phyloP scores from a whole-genome alignment of 73 alveolate genomes.

The Stentor roeselii region DNA sequence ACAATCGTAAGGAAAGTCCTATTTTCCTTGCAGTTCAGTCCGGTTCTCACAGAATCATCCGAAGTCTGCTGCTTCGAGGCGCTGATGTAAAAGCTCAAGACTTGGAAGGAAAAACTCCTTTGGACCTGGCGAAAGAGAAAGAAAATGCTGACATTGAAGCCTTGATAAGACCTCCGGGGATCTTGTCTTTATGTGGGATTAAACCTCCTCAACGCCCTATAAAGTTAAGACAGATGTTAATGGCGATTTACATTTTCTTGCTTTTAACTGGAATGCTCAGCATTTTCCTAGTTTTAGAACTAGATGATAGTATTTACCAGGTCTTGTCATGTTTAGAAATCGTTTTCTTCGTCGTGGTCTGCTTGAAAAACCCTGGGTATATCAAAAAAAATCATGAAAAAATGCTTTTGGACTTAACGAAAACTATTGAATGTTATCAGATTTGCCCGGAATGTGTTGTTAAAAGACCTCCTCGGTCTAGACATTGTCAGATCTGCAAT shows the following conservation, averaged over 20 bases:
- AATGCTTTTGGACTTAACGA: constrained; percentile 34
- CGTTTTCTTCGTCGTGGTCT: constrained; percentile 30
- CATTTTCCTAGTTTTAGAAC: background rate
- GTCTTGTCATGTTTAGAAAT: background rate
- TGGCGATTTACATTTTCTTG: background rate
- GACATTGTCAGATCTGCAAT: constrained; percentile 78
- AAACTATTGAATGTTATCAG: constrained; percentile 39
- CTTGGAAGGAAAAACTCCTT: constrained; percentile 51
- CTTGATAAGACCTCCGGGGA: background rate
- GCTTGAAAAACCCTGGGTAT: constrained; percentile 61
- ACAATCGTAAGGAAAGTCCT: constrained; percentile 75
- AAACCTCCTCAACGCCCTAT: constrained; percentile 15
- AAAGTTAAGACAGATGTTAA: background rate
- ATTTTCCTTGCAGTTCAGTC: constrained; percentile 75
- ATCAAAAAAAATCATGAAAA: constrained; percentile 39
- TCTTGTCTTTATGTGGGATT: background rate
- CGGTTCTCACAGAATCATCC: constrained; percentile 53
- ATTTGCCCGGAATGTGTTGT: constrained; percentile 73
- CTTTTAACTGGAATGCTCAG: background rate
- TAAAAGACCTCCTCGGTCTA: constrained; percentile 55
- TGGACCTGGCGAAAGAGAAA: constrained; percentile 51
- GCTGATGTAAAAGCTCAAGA: constrained; percentile 57
- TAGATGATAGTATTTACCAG: background rate
- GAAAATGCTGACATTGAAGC: background rate
- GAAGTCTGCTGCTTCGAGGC: constrained; percentile 67